A percentile compares a stretch with the other conserved stretches of the same genome.
Conservation (phyloP, 768 basidiomycete species). For the Erythrobasidium yunnanense region DNA sequence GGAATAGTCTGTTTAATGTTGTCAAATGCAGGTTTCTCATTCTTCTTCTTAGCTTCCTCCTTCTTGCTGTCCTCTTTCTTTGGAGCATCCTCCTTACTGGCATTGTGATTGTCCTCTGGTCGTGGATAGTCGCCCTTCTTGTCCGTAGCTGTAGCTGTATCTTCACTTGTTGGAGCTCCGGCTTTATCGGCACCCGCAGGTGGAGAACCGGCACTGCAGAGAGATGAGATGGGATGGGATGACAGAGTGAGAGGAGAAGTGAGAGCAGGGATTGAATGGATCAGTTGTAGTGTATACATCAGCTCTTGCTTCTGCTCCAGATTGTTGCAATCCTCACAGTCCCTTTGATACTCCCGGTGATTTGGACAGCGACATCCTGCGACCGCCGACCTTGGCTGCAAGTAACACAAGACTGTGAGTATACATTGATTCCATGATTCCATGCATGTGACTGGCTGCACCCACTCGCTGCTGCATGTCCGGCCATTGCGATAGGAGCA, state of each 20-base stretch:
- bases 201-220: too few species aligned
- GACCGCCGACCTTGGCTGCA: slow-evolving; percentile 7
- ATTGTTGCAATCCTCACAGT: background rate
- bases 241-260: too few species aligned
- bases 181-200: too few species aligned
- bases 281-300: background rate
- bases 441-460: background rate
- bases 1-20: background rate
- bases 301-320: background rate
- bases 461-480: background rate
- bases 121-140: slow-evolving; percentile 15
- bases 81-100: too few species aligned
- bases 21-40: background rate
- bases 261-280: too few species aligned
- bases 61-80: too few species aligned
- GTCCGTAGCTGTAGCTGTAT: too few species aligned
- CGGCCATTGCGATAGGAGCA: background rate
- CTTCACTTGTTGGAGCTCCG: too few species aligned
- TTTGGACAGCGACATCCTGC: slow-evolving; percentile 18
- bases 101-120: slow-evolving; percentile 2
- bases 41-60: background rate
- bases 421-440: background rate
- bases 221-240: too few species aligned
- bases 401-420: background rate
- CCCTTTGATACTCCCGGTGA: background rate